Conservation (phyloP, 2,329 filamentous ascomycete species). For the Trematosphaeria pertusa region DNA sequence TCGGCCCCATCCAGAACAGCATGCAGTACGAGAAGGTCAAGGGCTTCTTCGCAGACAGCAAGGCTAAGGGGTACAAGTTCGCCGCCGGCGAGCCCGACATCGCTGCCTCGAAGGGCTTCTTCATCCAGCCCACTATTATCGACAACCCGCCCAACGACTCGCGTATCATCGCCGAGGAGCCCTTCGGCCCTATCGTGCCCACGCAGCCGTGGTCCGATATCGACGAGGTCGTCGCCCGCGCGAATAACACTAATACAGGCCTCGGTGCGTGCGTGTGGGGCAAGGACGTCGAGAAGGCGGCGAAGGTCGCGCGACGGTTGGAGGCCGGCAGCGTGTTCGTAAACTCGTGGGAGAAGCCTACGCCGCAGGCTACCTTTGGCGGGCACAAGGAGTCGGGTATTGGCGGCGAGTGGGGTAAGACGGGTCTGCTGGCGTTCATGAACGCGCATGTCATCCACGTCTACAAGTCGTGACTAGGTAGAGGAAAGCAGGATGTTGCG, state of each 20-base stretch:
- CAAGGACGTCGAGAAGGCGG: conserved; percentile 52
- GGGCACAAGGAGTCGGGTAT: conserved; percentile 82
- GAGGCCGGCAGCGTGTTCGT: conserved; percentile 64
- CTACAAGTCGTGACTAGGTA: conserved; percentile 47
- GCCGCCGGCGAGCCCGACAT: conserved; percentile 56
- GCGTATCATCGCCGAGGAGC: conserved; percentile 65
- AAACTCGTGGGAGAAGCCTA: conserved; percentile 59
- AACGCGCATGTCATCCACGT: conserved; percentile 57
- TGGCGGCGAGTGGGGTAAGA: conserved; percentile 68
- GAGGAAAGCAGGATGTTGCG: neutral
- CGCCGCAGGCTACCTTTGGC: conserved; percentile 65
- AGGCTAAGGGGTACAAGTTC: conserved; percentile 60
- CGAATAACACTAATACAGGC: conserved; percentile 58
- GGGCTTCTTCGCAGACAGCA: conserved; percentile 62
- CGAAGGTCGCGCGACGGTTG: conserved; percentile 55
- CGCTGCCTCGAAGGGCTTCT: conserved; percentile 57
- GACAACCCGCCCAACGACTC: conserved; percentile 65
- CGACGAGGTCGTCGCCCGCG: conserved; percentile 54
- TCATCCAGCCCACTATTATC: conserved; percentile 67
- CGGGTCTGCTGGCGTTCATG: conserved; percentile 55
- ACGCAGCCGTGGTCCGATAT: conserved; percentile 69
- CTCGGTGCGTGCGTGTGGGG: conserved; percentile 62
- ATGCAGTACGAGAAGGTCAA: conserved; percentile 70
- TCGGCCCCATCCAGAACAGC: conserved; percentile 69
- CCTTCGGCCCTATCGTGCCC: conserved; percentile 71